Percentiles rank a stretch among this genome's conserved stretches.
Evolutionary conservation across 176 grass and related monocot species (phyloP).

Genomic region (Oryza brachyantha): DNA sequence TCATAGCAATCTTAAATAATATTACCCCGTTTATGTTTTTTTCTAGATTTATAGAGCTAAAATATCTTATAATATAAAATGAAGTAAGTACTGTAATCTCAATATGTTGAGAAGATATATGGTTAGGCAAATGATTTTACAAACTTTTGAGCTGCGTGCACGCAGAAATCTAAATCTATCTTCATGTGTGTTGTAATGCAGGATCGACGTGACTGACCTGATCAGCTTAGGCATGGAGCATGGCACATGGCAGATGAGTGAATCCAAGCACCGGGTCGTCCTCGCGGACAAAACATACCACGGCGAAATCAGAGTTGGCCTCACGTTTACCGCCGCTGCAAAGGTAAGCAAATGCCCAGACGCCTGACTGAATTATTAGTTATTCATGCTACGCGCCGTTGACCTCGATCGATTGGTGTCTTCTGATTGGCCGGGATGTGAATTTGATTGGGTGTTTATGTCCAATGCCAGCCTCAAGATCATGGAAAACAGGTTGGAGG

Average conservation of each 20-base stretch:
- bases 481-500: slow-evolving; percentile 28
- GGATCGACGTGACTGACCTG: slow-evolving; percentile 73
- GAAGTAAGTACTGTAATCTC: neutral
- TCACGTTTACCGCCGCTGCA: slow-evolving; percentile 54
- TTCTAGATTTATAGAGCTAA: too few species aligned
- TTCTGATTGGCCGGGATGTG: neutral
- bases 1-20: neutral
- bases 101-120: neutral
- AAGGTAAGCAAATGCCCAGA: slow-evolving; percentile 28
- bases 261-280: slow-evolving; percentile 64
- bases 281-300: slow-evolving; percentile 49
- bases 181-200: slow-evolving; percentile 19
- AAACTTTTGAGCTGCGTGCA: neutral
- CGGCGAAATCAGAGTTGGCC: slow-evolving; percentile 65
- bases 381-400: neutral
- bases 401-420: neutral
- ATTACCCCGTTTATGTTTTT: too few species aligned
- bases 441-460: neutral
- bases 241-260: slow-evolving; percentile 38
- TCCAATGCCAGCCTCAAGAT: slow-evolving; percentile 12
- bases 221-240: slow-evolving; percentile 60
- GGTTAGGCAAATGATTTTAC: neutral
- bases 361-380: neutral
- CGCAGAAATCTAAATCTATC: neutral
- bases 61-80: too few species aligned